These are phyloP conservation scores for Penstemon newberryi DNA, from an alignment of 257 asterid genomes.

Conservation along the genomic window DNA sequence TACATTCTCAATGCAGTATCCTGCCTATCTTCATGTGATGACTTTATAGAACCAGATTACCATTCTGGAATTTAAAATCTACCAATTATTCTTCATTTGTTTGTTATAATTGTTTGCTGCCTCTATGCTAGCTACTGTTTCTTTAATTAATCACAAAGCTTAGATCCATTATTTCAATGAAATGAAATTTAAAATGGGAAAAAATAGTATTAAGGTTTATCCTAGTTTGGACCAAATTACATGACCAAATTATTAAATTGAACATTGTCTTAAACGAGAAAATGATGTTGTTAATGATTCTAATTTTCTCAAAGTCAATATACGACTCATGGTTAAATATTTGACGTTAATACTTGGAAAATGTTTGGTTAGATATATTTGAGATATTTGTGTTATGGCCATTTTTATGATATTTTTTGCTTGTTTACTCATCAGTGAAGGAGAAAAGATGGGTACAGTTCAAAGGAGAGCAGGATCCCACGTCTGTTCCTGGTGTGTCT, in stretches of 20 bases:
- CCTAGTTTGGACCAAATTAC: background rate
- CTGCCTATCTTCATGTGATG: too few relatives aligned
- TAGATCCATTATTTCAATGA: too few relatives aligned
- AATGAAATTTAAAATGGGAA: background rate
- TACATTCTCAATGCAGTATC: too few relatives aligned
- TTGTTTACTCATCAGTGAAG: conserved; percentile 60
- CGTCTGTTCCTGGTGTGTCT: conserved; percentile 74
- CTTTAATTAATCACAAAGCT: too few relatives aligned
- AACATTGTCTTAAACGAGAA: background rate
- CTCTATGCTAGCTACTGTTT: too few relatives aligned
- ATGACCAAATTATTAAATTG: background rate
- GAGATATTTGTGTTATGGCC: conserved; percentile 1
- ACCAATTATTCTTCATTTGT: too few relatives aligned
- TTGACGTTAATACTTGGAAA: background rate
- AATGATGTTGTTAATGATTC: background rate
- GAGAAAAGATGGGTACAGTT: conserved; percentile 87
- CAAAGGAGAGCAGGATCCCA: conserved; percentile 93
- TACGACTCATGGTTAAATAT: background rate
- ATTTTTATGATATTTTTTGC: conserved; percentile 12
- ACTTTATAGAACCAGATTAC: too few relatives aligned
- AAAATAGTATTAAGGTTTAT: background rate
- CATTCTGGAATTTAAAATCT: too few relatives aligned
- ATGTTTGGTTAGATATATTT: conserved; percentile 16
- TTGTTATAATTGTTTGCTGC: too few relatives aligned
- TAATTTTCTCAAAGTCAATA: background rate